Evolutionary conservation across 2,329 filamentous ascomycete genomes (phyloP).

Genomic region (Exutisphaerella laricina): DNA sequence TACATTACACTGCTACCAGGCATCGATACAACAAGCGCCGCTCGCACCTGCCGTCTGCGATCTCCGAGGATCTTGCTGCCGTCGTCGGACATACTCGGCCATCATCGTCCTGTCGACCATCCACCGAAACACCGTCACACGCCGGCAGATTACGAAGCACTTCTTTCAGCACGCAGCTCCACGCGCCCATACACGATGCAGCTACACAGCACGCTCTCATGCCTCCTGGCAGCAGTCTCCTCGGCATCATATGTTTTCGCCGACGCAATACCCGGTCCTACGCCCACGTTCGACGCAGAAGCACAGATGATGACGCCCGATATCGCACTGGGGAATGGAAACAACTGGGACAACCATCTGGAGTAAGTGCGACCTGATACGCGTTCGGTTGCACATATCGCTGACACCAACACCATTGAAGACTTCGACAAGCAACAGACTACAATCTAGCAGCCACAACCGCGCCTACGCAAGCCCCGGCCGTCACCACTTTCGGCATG

Average conservation of each 20-base stretch:
- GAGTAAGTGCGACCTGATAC: background rate
- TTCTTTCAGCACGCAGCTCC: background rate
- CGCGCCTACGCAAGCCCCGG: conserved; percentile 14
- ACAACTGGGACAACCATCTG: conserved; percentile 1
- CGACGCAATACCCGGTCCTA: conserved; percentile 4
- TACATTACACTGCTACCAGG: background rate
- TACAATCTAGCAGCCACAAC: conserved; percentile 14
- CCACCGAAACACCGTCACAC: background rate
- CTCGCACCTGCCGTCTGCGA: no score
- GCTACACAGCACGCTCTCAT: conserved; percentile 1
- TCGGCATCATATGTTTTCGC: conserved; percentile 9
- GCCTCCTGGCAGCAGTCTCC: conserved; percentile 12
- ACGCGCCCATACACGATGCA: conserved; percentile 1
- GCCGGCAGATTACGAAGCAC: conserved; percentile 2
- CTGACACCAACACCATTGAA: conserved; percentile 4
- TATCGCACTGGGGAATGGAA: background rate
- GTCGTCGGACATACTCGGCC: background rate
- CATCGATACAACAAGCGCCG: background rate
- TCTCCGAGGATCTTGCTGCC: no score
- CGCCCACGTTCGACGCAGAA: background rate
- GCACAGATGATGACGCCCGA: background rate
- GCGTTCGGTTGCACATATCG: background rate
- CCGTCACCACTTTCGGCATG: conserved; percentile 26
- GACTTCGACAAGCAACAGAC: conserved; percentile 20
- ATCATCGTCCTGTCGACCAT: background rate